Base-by-base conservation (phyloP, 2,329 filamentous ascomycete genomes). In the Diaporthe sp. region DNA sequence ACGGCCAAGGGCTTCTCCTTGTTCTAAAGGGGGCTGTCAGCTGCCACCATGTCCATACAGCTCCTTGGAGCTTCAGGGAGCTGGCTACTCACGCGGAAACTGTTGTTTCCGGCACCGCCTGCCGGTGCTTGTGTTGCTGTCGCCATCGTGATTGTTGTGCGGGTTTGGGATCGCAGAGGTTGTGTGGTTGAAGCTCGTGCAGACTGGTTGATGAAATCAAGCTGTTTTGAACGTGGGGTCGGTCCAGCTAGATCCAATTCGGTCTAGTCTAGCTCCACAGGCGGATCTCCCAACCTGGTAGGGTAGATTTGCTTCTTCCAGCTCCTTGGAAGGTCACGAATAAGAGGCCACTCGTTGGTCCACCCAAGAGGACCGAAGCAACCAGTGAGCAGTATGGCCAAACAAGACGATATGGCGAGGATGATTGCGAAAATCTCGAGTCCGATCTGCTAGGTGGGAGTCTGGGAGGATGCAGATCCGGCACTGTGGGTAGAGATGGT, bases 1-100 rank as follows among this genome's bases (percentile, higher is more conserved):
- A 99, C 97, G 79, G 97, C 97, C 89, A 97, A 93, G 80, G 97
- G 97, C 95, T 99, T 99, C 89, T 98, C 97, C 92, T 98, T 99
- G 84, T 93, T 91, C 92, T 93, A 80, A 70, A 80, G 71, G 65
- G 65, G 79, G 65, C 70, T 72, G 79, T 86, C 80, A 86, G 84
- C 81, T 82, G 82, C 73, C 51, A 67, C n/a, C 39, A 49, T n/a
- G 61, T 39, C 46, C 46, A 68, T 5, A 39, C 46, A 72, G 70
- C 60, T 73, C 17, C 60, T 42, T 7, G 62, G 55, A 73, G 73
- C 75, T 75, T 67, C 42, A 46, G 55, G 74, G 53, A 71, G 72
- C 68, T 77, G 60, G 72, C 46, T 81, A 79, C 86, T 78, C 86
- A 91, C 90, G 82, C 88, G 88, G 83, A 92, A 92, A 78, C 51